Evolutionary conservation across 805 yeast genomes (phyloP), one percentile per base, ranked within the genome.

Genomic region (Vanderwaltozyma polyspora): DNA sequence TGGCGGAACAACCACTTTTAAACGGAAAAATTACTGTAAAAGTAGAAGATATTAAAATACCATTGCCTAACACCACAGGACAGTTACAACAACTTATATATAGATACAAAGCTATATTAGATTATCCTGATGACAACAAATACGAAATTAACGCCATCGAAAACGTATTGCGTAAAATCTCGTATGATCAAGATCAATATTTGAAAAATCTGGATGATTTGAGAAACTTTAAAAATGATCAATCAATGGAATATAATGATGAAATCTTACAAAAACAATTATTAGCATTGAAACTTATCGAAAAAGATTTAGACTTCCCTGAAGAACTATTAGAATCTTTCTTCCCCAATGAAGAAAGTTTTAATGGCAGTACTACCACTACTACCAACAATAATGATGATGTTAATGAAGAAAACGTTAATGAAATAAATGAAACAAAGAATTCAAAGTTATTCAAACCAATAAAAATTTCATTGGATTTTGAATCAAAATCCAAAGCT

Each of bases 251-350:
- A 5, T 63, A 73, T 26, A 73, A 76, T 44, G 42, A 59, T 5
- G 64, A 58, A 3, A 46, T 75, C 12, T 57, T 82, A 33, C 59
- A 65, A 29, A 67, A 71, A 38, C 93, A 82, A 51, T 51, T 82
- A 15, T 55, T 72, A 13, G 79, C 78, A 0, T 65, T 80, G 33
- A 82, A 80, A 48, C 49, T 79, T 13, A 55, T 82, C 27, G 70
- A 84, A 2, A 72, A 67, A 44, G 84, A 80, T 52, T 43, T 77
- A 38, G 81, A 76, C 48, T 55, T 82, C 31, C 85, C 89, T 0
- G 67, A 63, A 22, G 46, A 60, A 4, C 49, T 79, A 14, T 73
- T 73, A 42, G 63, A 60, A 25, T 50, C 52, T 11, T 14, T 21
- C 7, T 25, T 26, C 23, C 6, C 26, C 9, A 31, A 35, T 22